Evolutionary conservation across 2,329 filamentous ascomycete species (phyloP).

Genomic region (Plenodomus lindquistii): DNA sequence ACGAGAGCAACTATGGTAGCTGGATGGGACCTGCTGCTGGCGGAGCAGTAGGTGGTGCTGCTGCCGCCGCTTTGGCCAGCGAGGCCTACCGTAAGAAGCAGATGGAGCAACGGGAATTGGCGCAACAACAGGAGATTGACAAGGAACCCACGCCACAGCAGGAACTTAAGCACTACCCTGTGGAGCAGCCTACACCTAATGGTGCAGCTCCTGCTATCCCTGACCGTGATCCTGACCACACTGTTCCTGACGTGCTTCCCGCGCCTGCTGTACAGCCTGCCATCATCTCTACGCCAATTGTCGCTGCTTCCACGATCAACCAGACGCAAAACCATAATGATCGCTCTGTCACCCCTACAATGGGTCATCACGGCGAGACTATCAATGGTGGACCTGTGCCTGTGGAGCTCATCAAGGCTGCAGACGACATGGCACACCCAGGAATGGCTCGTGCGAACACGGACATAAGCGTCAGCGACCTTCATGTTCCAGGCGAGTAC

Average conservation of each 20-base stretch:
- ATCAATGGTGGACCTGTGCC: conserved; percentile 36
- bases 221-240: conserved; percentile 18
- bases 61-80: conserved; percentile 46
- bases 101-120: conserved; percentile 29
- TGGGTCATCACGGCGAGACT: conserved; percentile 31
- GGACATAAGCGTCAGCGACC: conserved; percentile 60
- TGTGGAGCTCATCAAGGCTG: conserved; percentile 18
- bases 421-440: conserved; percentile 46
- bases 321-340: conserved; percentile 13
- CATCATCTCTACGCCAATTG: conserved; percentile 13
- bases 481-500: conserved; percentile 72
- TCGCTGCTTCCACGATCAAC: conserved; percentile 6
- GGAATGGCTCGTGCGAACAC: conserved; percentile 54
- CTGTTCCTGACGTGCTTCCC: conserved; percentile 6
- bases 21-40: conserved; percentile 60
- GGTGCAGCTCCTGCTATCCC: conserved; percentile 10
- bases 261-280: conserved; percentile 7
- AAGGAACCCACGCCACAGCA: conserved; percentile 18
- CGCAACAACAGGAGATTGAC: conserved; percentile 22
- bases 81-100: conserved; percentile 41
- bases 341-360: conserved; percentile 17
- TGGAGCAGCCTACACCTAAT: conserved; percentile 4
- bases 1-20: conserved; percentile 53
- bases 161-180: conserved; percentile 11
- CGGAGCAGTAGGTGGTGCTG: conserved; percentile 49